These are phyloP conservation scores for Suillus discolor DNA, from an alignment of 768 basidiomycete species.

Conservation along the genomic window DNA sequence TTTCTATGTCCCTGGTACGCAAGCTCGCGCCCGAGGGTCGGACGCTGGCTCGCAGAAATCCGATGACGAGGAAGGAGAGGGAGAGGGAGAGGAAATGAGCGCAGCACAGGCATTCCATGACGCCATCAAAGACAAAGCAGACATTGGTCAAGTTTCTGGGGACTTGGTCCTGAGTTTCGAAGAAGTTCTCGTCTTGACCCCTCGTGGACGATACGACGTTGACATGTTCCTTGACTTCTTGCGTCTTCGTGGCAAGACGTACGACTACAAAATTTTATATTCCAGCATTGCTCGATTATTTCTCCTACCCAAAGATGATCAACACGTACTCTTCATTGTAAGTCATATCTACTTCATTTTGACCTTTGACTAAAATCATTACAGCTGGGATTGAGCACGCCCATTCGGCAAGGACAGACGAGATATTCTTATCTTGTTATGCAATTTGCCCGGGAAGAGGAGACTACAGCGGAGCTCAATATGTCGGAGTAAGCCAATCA, in stretches of 20 bases:
- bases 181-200: slow-evolving; percentile 92
- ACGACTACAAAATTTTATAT: slow-evolving; percentile 98
- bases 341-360: slow-evolving; percentile 29
- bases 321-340: slow-evolving; percentile 94
- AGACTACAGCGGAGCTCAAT: slow-evolving; percentile 94
- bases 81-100: slow-evolving; percentile 78
- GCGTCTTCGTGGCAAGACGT: slow-evolving; percentile 95
- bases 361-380: slow-evolving; percentile 11
- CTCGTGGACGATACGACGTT: slow-evolving; percentile 95
- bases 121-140: slow-evolving; percentile 93
- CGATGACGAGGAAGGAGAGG: slow-evolving; percentile 57
- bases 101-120: slow-evolving; percentile 98
- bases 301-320: slow-evolving; percentile 94
- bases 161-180: slow-evolving; percentile 94
- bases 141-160: slow-evolving; percentile 88
- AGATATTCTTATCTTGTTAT: slow-evolving; percentile 97
- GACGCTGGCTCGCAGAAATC: slow-evolving; percentile 77
- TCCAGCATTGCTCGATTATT: slow-evolving; percentile 86
- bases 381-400: slow-evolving; percentile 87
- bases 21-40: slow-evolving; percentile 61
- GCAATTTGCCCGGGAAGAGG: slow-evolving; percentile 97
- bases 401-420: slow-evolving; percentile 97
- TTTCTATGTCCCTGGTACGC: slow-evolving; percentile 89
- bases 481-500: slow-evolving; percentile 74
- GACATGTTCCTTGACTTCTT: slow-evolving; percentile 97